These are phyloP conservation scores for Coemansia reversa DNA, from an alignment of 192 early-diverging fungal species.

Conservation along the genomic window DNA sequence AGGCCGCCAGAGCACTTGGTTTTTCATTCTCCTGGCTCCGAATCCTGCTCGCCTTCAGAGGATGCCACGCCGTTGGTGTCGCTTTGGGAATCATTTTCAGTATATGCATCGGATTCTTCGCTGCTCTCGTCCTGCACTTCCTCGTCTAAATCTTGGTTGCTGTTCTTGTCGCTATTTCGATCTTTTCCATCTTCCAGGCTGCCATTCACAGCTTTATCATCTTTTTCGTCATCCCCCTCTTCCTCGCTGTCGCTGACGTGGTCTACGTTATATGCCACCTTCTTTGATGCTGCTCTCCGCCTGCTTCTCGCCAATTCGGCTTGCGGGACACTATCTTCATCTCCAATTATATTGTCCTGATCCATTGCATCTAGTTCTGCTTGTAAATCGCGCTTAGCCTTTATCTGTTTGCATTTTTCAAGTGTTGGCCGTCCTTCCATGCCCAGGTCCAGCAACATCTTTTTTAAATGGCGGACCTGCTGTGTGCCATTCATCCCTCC, in stretches of 20 bases:
- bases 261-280: slow-evolving; percentile 28
- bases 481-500: slow-evolving; percentile 38
- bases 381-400: slow-evolving; percentile 56
- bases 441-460: slow-evolving; percentile 49
- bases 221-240: slow-evolving; percentile 9
- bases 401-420: slow-evolving; percentile 60
- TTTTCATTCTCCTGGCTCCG: no score
- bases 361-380: slow-evolving; percentile 55
- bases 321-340: neutral
- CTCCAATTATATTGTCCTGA: slow-evolving; percentile 29
- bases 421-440: slow-evolving; percentile 58
- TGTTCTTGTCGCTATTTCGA: slow-evolving; percentile 11
- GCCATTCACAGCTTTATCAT: neutral
- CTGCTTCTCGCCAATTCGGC: slow-evolving; percentile 16
- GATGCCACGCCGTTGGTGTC: slow-evolving; percentile 3
- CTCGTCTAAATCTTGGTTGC: slow-evolving; percentile 8
- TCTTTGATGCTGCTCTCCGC: slow-evolving; percentile 20
- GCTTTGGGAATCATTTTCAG: slow-evolving; percentile 7
- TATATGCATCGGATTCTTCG: slow-evolving; percentile 20
- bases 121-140: slow-evolving; percentile 21
- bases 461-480: slow-evolving; percentile 54
- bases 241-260: slow-evolving; percentile 38
- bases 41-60: neutral
- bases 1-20: no score
- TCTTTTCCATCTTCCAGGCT: slow-evolving; percentile 3